Evolutionary conservation across 225 moss, liverwort and hornwort genomes (phyloP).

Genomic region (Anthoceros angustus): DNA sequence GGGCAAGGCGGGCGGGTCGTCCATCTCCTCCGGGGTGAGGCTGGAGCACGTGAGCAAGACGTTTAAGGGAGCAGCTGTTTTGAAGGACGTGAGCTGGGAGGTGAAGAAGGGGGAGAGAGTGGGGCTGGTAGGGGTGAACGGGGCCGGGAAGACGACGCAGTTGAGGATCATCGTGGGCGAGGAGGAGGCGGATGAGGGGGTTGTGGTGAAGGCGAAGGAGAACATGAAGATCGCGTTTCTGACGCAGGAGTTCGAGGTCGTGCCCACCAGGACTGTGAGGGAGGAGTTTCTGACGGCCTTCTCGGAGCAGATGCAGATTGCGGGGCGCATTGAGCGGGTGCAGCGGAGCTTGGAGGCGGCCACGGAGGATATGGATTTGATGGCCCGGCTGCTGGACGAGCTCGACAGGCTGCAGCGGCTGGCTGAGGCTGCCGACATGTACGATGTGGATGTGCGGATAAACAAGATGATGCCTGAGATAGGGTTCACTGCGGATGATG

Average conservation of each 20-base stretch:
- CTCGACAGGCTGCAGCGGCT: constrained; percentile 31
- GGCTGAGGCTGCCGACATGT: constrained; percentile 45
- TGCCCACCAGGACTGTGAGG: constrained; percentile 30
- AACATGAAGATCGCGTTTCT: constrained; percentile 54
- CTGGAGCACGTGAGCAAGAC: constrained; percentile 47
- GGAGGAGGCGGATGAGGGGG: constrained; percentile 36
- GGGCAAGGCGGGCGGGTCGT: constrained; percentile 26
- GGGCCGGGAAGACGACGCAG: constrained; percentile 57
- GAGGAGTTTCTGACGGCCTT: constrained; percentile 15
- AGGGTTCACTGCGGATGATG: constrained; percentile 38
- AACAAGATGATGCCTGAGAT: constrained; percentile 65
- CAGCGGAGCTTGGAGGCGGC: constrained; percentile 31
- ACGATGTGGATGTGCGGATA: constrained; percentile 37
- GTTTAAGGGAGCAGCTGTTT: constrained; percentile 24
- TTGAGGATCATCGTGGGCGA: constrained; percentile 47
- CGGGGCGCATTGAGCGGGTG: not conserved
- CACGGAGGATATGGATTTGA: constrained; percentile 47
- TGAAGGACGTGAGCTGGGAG: constrained; percentile 49
- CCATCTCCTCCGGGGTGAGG: constrained; percentile 33
- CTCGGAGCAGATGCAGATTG: not conserved
- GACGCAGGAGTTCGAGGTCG: constrained; percentile 54
- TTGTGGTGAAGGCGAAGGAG: constrained; percentile 34
- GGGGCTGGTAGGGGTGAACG: constrained; percentile 47
- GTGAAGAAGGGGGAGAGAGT: constrained; percentile 54
- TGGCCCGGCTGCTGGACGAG: constrained; percentile 37